A percentile compares a stretch with the other conserved stretches of the same genome.
These are phyloP conservation scores for Candida ovalis DNA, from an alignment of 805 yeast species.

Conservation along the genomic window DNA sequence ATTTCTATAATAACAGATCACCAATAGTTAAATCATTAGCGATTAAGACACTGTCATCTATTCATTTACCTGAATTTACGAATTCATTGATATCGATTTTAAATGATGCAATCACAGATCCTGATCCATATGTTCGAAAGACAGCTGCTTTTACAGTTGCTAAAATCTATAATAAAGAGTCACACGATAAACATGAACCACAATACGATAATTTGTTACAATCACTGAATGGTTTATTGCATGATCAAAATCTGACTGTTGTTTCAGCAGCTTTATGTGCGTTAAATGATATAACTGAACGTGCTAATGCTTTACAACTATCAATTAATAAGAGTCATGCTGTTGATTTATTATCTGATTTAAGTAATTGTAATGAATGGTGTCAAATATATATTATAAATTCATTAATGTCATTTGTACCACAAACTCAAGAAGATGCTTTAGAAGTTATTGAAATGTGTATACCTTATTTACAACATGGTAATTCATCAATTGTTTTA, in stretches of 20 bases:
- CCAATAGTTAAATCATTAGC: constrained; percentile 59
- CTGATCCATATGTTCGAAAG: constrained; percentile 59
- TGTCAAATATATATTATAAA: constrained; percentile 63
- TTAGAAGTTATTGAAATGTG: constrained; percentile 57
- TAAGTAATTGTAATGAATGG: constrained; percentile 62
- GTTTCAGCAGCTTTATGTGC: constrained; percentile 72
- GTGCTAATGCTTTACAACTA: constrained; percentile 44
- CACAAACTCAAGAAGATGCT: constrained; percentile 66
- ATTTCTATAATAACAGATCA: constrained; percentile 32
- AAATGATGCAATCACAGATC: constrained; percentile 35
- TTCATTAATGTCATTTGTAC: constrained; percentile 65
- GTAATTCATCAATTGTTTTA: constrained; percentile 75
- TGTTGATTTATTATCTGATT: constrained; percentile 34
- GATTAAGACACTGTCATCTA: constrained; percentile 57
- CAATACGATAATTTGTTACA: constrained; percentile 41
- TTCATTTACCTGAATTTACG: constrained; percentile 51
- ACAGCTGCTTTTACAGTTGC: constrained; percentile 69
- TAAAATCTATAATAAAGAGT: constrained; percentile 56
- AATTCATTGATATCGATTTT: constrained; percentile 42
- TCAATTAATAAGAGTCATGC: constrained; percentile 50
- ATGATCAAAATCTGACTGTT: constrained; percentile 56
- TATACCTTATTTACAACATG: constrained; percentile 72
- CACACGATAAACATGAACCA: constrained; percentile 37
- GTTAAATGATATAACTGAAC: constrained; percentile 59
- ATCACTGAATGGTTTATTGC: constrained; percentile 47